Conservation (phyloP, 495 filamentous ascomycete species). For the Podospora anserina region DNA sequence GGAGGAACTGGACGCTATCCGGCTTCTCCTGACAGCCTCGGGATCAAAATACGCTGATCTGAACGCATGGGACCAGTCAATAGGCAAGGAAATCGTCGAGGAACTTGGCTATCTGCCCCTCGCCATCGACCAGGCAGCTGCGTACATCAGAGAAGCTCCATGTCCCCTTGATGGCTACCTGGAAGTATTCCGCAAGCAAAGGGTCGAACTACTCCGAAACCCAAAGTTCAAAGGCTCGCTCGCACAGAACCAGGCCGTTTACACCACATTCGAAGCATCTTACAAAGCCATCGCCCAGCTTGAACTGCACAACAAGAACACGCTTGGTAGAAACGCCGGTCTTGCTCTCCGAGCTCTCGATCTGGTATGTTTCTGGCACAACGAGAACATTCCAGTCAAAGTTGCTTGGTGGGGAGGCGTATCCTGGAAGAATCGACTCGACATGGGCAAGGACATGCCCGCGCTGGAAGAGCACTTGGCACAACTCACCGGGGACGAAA, state of each 20-base stretch:
- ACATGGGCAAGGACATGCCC: not conserved
- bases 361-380: not conserved
- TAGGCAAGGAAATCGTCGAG: not conserved
- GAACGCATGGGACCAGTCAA: not conserved
- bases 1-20: not conserved
- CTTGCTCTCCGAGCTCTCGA: not conserved
- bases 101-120: constrained; percentile 24
- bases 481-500: not conserved
- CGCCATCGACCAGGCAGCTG: constrained; percentile 25
- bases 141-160: constrained; percentile 8
- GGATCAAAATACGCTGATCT: not conserved
- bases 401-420: not conserved
- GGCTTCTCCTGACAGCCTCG: not conserved
- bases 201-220: constrained; percentile 3
- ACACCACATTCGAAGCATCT: constrained; percentile 12
- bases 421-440: not conserved
- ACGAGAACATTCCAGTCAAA: not conserved
- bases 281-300: not conserved
- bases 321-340: not conserved
- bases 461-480: not conserved
- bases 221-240: constrained; percentile 1
- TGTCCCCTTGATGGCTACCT: constrained; percentile 11
- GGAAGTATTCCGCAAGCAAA: constrained; percentile 2
- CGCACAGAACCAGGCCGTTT: constrained; percentile 12
- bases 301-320: not conserved